These are phyloP conservation scores for Trypanosoma rangeli DNA, from an alignment of 208 protist genomes.

Conservation along the genomic window DNA sequence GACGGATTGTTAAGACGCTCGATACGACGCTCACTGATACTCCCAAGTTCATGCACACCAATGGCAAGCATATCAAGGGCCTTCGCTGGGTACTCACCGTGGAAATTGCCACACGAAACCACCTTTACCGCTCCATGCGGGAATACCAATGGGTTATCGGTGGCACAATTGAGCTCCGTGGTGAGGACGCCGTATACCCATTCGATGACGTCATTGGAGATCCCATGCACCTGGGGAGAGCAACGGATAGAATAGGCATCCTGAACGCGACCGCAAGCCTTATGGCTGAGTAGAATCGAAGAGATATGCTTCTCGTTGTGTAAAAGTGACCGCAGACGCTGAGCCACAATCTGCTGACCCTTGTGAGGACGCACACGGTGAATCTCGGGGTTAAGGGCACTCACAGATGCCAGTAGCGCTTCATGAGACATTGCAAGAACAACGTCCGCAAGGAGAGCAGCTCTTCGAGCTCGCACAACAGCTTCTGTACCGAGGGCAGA, in stretches of 20 bases:
- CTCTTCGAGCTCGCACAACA: slow-evolving; percentile 35
- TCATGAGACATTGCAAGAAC: slow-evolving; percentile 79
- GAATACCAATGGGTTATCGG: slow-evolving; percentile 94
- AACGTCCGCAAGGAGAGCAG: slow-evolving; percentile 44
- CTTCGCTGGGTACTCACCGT: slow-evolving; percentile 91
- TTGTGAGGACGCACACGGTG: slow-evolving; percentile 35
- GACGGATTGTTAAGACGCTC: slow-evolving; percentile 76
- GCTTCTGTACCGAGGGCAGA: slow-evolving; percentile 63
- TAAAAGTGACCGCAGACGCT: slow-evolving; percentile 33
- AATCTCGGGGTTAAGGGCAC: slow-evolving; percentile 48
- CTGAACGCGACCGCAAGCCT: slow-evolving; percentile 72
- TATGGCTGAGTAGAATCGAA: slow-evolving; percentile 56
- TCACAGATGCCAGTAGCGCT: slow-evolving; percentile 56
- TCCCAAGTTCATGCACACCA: slow-evolving; percentile 70
- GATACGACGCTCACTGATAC: slow-evolving; percentile 76
- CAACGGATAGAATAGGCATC: slow-evolving; percentile 90
- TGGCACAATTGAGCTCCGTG: slow-evolving; percentile 87
- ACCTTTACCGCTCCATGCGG: slow-evolving; percentile 40
- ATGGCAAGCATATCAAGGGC: slow-evolving; percentile 59
- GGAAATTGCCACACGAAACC: slow-evolving; percentile 90
- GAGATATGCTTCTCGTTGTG: slow-evolving; percentile 38
- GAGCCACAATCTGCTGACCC: slow-evolving; percentile 45
- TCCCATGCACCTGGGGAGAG: slow-evolving; percentile 87
- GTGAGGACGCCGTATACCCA: slow-evolving; percentile 71
- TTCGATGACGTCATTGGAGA: slow-evolving; percentile 63